Conservation (phyloP, 1,139 yeast species). For the Geotrichum australiense region DNA sequence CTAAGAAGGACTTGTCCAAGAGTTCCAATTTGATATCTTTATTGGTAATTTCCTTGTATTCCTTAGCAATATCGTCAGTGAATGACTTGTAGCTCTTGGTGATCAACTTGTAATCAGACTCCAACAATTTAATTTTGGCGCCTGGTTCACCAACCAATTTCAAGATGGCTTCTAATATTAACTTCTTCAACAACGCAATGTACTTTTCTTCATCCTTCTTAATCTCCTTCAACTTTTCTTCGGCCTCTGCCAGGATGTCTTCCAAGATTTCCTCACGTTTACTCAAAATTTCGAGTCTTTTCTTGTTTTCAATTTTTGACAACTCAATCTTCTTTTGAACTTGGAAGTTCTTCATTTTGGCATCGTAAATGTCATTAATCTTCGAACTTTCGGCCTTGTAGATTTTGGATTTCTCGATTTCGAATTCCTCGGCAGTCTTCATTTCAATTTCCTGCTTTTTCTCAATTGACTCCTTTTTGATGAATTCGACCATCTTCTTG, state of each 20-base stretch:
- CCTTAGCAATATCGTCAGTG: constrained; percentile 52
- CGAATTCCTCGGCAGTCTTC: constrained; percentile 98
- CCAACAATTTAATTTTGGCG: constrained; percentile 27
- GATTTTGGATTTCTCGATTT: constrained; percentile 91
- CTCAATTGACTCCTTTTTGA: constrained; percentile 98
- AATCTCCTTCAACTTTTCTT: constrained; percentile 34
- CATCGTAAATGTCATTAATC: constrained; percentile 74
- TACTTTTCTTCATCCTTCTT: constrained; percentile 59
- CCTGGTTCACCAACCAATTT: constrained; percentile 62
- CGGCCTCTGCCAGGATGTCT: constrained; percentile 4
- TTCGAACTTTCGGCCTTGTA: constrained; percentile 89
- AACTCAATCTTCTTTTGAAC: constrained; percentile 92
- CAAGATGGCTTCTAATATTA: constrained; percentile 34
- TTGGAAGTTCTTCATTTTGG: constrained; percentile 82
- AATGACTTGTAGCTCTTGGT: constrained; percentile 45
- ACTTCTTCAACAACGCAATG: constrained; percentile 73
- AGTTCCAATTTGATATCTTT: constrained; percentile 34
- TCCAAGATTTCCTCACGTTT: constrained; percentile 36
- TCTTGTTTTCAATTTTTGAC: constrained; percentile 91
- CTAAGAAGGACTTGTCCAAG: constrained; percentile 44
- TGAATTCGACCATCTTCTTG: constrained; percentile 97
- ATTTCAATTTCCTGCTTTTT: constrained; percentile 93
- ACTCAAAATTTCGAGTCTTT: constrained; percentile 83
- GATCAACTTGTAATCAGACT: constrained; percentile 39
- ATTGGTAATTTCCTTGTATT: constrained; percentile 47